Conservation (phyloP, 306 rosid species). For the Psophocarpus tetragonolobus region DNA sequence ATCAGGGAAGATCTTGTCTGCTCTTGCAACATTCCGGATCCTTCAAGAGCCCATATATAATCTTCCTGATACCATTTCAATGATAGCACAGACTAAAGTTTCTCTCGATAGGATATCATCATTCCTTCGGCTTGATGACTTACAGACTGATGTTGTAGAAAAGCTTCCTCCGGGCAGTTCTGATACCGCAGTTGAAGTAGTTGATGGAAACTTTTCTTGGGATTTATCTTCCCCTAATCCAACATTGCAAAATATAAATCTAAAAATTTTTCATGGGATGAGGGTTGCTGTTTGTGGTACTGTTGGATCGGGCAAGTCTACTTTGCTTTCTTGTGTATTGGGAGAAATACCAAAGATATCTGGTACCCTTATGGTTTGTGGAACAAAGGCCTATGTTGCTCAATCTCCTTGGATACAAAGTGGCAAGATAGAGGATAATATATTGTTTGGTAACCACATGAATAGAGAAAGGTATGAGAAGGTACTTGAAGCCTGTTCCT, state of each 20-base stretch:
- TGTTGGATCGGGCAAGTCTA: conserved; percentile 77
- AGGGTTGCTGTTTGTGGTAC: conserved; percentile 56
- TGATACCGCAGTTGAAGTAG: conserved; percentile 40
- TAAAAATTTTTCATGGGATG: conserved; percentile 41
- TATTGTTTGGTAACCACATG: conserved; percentile 74
- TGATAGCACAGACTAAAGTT: conserved; percentile 53
- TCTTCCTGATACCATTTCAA: conserved; percentile 50
- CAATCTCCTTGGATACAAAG: conserved; percentile 97
- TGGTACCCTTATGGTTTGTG: conserved; percentile 68
- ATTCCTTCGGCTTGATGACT: conserved; percentile 48
- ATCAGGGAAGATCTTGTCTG: conserved; percentile 55
- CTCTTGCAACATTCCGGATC: conserved; percentile 55
- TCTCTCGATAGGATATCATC: conserved; percentile 55
- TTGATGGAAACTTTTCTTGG: conserved; percentile 57
- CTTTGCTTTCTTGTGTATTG: conserved; percentile 75
- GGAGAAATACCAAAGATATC: conserved; percentile 83
- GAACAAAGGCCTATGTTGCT: conserved; percentile 82
- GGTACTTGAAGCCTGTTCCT: conserved; percentile 84
- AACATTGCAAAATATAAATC: conserved; percentile 39
- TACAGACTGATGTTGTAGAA: conserved; percentile 39
- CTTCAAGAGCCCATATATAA: conserved; percentile 49
- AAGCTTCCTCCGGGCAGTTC: conserved; percentile 47
- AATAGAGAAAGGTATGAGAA: conserved; percentile 68
- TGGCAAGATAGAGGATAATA: conserved; percentile 80
- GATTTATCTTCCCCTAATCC: conserved; percentile 40